These are phyloP conservation scores for Penicillium sp. DNA, from an alignment of 2,329 filamentous ascomycete genomes.

Conservation along the genomic window DNA sequence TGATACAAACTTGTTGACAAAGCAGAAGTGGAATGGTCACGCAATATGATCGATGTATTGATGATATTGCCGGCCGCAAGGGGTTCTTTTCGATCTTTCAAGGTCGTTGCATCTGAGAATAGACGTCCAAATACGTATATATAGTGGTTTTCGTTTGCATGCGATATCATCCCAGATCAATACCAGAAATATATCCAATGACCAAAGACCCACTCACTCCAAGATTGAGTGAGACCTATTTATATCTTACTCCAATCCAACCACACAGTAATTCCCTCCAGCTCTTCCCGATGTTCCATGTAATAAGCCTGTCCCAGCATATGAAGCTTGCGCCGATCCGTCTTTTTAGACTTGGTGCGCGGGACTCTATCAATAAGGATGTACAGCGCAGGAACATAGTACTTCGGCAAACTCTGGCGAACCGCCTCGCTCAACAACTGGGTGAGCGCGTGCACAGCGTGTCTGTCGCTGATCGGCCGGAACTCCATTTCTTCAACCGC, in stretches of 20 bases:
- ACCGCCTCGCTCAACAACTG: constrained; percentile 11
- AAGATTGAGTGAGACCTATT: background rate
- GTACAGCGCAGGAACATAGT: constrained; percentile 25
- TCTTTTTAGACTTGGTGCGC: constrained; percentile 28
- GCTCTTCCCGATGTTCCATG: constrained; percentile 14
- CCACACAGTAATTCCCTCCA: constrained; percentile 17
- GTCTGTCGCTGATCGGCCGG: constrained; percentile 8
- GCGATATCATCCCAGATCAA: background rate
- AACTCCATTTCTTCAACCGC: constrained; percentile 18
- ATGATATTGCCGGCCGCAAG: too few species aligned
- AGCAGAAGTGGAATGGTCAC: background rate
- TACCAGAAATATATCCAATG: background rate
- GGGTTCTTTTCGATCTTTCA: background rate
- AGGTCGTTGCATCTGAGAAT: background rate
- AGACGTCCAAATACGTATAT: background rate
- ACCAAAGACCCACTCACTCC: background rate
- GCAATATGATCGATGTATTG: background rate
- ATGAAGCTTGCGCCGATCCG: constrained; percentile 24
- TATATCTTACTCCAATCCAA: constrained; percentile 11
- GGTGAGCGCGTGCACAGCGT: constrained; percentile 11
- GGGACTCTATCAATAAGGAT: constrained; percentile 22
- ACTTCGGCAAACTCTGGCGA: constrained; percentile 14
- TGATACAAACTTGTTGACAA: background rate
- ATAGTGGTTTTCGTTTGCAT: background rate
- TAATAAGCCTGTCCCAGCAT: constrained; percentile 22